Percentiles rank a stretch among this genome's conserved stretches.
Conservation (phyloP, 148 eudicot genomes). For the Amaranthus cruentus region DNA sequence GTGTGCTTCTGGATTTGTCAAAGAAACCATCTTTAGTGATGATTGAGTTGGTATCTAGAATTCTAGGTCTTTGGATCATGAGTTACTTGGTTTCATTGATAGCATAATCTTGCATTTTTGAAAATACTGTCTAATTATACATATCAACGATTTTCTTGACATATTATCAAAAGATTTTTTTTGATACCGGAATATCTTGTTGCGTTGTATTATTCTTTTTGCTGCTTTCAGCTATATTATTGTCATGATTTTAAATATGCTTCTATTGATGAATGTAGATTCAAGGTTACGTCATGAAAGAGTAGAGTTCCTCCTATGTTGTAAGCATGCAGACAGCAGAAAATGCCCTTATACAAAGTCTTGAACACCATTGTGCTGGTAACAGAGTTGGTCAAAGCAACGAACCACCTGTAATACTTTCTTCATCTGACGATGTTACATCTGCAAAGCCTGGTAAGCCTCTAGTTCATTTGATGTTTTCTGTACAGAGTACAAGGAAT, state of each 20-base stretch:
- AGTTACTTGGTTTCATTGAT: not conserved
- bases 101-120: not conserved
- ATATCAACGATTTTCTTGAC: not conserved
- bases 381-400: slow-evolving; percentile 16
- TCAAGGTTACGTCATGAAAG: slow-evolving; percentile 13
- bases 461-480: slow-evolving; percentile 11
- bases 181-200: not conserved
- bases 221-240: not conserved
- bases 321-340: slow-evolving; percentile 35
- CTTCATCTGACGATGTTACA: slow-evolving; percentile 23
- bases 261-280: not conserved
- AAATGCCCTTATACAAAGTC: slow-evolving; percentile 20
- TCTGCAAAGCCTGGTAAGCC: slow-evolving; percentile 31
- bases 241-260: not conserved
- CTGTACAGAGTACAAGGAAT: slow-evolving; percentile 1
- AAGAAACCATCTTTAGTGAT: not conserved
- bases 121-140: not conserved
- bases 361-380: slow-evolving; percentile 23
- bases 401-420: slow-evolving; percentile 20
- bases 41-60: not conserved
- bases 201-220: not conserved
- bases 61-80: not conserved
- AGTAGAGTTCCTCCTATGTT: slow-evolving; percentile 21
- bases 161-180: no score
- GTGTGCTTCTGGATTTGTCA: not conserved